phyloP scores from a whole-genome alignment of 345 rosid species.

The Brassica napus region Da-Ae NC_063451.1:40356501-40357000 shows the following conservation, averaged over 20 bases:
- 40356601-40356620: conserved; percentile 92
- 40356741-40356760: conserved; percentile 10
- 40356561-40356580: conserved; percentile 80
- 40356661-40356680: conserved; percentile 68
- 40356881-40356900: background rate
- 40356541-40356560: conserved; percentile 93
- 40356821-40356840: background rate
- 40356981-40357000: conserved; percentile 36
- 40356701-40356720: background rate
- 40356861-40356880: conserved; percentile 8
- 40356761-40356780: conserved; percentile 19
- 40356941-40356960: background rate
- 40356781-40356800: conserved; percentile 20
- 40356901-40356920: conserved; percentile 11
- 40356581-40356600: conserved; percentile 70
- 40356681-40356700: conserved; percentile 9
- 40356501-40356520: background rate
- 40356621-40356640: conserved; percentile 89
- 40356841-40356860: background rate
- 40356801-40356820: conserved; percentile 11
- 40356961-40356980: background rate
- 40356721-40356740: background rate
- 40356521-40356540: conserved; percentile 90
- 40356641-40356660: conserved; percentile 93
- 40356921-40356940: conserved; percentile 23